Base-by-base conservation (phyloP, 495 filamentous ascomycete species). In the Talaromyces ruber region DNA sequence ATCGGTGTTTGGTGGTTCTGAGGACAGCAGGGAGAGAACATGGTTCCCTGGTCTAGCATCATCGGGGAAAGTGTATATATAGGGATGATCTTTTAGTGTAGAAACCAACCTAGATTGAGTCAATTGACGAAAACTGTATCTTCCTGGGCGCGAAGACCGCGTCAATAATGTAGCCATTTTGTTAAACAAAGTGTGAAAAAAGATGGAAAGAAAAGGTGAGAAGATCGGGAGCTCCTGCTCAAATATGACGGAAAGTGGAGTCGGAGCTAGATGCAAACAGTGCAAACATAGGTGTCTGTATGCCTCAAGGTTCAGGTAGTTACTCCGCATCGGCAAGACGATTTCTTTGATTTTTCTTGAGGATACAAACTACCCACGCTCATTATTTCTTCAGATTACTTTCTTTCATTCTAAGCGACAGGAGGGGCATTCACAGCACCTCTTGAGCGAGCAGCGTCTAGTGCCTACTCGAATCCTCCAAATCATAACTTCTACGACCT, bases 21-120 rank as follows among this genome's bases (percentile, higher is more conserved):
- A 88, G n/a, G 87, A 79, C 56, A 97, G 85, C 51, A 91, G 82
- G 39, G 90, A 84, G 39, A 97, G 84, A 61, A 90, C 77, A 70
- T 89, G 74, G 24, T 67, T 69, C 54, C 68, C 68, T 61, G 68
- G 74, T 14, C 73, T 68, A 2, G 74, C 59, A 43, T 69, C 60
- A 61, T 82, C 74, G 2, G 84, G 82, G 66, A 91, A 87, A 25
- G 88, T 79, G 78, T 93, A 93, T 56, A 86, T 84, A 67, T 85
- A 68, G 54, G 82, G 76, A 63, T 83, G 76, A n/a, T 74, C 75
- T 61, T 79, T 71, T 9, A 86, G 69, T 3, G 84, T 86, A 18
- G 84, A 84, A 28, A 87, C 64, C 53, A 51, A 63, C 11, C 77
- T 72, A 14, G 72, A 56, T 58, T 72, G 73, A 7, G 65, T 64